A percentile compares a stretch with the other conserved stretches of the same genome.
Conservation (phyloP, 169 alveolate species). For the Eimeria praecox region DNA sequence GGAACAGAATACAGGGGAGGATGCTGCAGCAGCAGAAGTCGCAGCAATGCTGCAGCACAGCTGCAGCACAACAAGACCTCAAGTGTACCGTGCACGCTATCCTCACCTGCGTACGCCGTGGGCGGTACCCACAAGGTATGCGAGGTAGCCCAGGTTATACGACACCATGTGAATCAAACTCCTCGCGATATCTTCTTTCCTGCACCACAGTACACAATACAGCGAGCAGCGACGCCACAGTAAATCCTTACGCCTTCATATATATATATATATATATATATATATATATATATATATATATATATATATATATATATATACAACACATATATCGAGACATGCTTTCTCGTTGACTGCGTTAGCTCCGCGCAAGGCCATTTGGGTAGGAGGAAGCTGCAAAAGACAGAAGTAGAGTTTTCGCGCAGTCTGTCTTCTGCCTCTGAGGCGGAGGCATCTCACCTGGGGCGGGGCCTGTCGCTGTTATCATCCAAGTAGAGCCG, state of each 20-base stretch:
- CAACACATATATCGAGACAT: neutral
- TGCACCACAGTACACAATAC: constrained; percentile 36
- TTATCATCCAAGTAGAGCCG: constrained; percentile 50
- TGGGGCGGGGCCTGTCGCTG: constrained; percentile 40
- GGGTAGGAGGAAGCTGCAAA: neutral
- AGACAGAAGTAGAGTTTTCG: neutral
- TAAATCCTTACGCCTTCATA: neutral
- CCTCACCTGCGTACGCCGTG: constrained; percentile 88
- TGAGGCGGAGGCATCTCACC: neutral
- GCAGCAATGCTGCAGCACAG: neutral
- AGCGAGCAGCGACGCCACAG: neutral
- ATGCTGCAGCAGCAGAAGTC: neutral
- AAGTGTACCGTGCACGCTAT: neutral
- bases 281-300: neutral
- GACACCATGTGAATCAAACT: constrained; percentile 92
- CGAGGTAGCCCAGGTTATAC: constrained; percentile 92
- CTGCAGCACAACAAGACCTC: neutral
- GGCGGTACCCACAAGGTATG: constrained; percentile 90
- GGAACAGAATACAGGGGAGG: neutral
- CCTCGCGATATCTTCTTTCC: constrained; percentile 92
- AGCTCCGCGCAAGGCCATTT: neutral
- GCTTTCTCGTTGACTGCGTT: neutral
- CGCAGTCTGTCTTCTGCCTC: neutral
- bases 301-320: neutral
- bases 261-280: neutral